phyloP scores from a whole-genome alignment of 176 grass and related monocot species.

The Oryza officinalis region DNA sequence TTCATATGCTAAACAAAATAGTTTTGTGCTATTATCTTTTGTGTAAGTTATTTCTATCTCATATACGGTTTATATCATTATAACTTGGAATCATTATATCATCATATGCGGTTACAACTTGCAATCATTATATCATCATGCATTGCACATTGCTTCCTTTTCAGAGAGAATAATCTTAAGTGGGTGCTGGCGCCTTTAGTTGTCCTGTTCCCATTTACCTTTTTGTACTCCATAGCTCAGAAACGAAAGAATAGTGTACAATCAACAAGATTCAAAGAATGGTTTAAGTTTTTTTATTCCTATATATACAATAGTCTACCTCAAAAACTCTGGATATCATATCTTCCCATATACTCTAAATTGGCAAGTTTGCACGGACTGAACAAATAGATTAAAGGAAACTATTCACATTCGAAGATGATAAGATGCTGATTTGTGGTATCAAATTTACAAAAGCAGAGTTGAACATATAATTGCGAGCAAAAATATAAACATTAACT shows the following conservation, averaged over 20 bases:
- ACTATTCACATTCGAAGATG: conserved; percentile 9
- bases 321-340: background rate
- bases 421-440: conserved; percentile 4
- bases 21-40: too few relatives aligned
- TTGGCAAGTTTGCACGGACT: background rate
- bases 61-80: too few relatives aligned
- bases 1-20: too few relatives aligned
- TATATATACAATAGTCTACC: background rate
- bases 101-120: background rate
- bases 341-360: background rate
- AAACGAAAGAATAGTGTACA: background rate
- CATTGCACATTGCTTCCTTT: background rate
- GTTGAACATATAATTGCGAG: background rate
- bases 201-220: background rate
- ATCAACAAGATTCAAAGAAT: background rate
- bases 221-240: background rate
- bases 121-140: background rate
- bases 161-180: background rate
- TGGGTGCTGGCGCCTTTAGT: background rate
- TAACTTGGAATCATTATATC: too few relatives aligned
- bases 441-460: background rate
- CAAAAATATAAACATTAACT: background rate
- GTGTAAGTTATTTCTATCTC: too few relatives aligned
- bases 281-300: background rate
- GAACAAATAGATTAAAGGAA: background rate